These are phyloP conservation scores for sunflower (Helianthus annuus) DNA, from an alignment of 129 eudicot genomes.

Conservation along the genomic window DNA sequence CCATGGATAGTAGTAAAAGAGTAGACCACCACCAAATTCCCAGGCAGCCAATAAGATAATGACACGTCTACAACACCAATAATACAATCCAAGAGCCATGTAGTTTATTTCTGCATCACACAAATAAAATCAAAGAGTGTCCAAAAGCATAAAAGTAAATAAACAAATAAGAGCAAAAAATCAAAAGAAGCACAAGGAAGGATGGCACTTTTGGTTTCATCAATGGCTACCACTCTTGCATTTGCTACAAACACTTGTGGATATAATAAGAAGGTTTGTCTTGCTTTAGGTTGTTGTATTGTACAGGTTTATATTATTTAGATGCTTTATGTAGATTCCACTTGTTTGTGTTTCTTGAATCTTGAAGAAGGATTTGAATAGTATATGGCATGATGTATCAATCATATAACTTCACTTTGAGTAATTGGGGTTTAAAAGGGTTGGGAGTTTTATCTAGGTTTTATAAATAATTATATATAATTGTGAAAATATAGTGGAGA, in stretches of 20 bases:
- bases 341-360: conserved; percentile 2
- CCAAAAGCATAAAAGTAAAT: not conserved
- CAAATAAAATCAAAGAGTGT: conserved; percentile 27
- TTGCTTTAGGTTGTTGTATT: conserved; percentile 9
- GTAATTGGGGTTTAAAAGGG: too few relatives aligned
- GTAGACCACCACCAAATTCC: not conserved
- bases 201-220: conserved; percentile 50
- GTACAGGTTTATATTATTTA: not conserved
- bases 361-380: not conserved
- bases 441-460: too few relatives aligned
- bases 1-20: conserved; percentile 8
- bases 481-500: too few relatives aligned
- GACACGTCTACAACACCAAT: conserved; percentile 49
- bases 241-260: conserved; percentile 46
- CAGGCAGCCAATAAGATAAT: conserved; percentile 38
- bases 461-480: too few relatives aligned
- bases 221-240: conserved; percentile 64
- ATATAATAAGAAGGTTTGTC: conserved; percentile 56
- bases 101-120: conserved; percentile 43
- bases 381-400: not conserved
- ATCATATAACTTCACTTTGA: not conserved
- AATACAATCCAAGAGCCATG: conserved; percentile 38
- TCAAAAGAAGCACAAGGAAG: conserved; percentile 6
- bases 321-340: not conserved
- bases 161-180: not conserved